phyloP scores from a whole-genome alignment of 1,284 basidiomycete genomes.

The Fomitopsis schrenkii region DNA sequence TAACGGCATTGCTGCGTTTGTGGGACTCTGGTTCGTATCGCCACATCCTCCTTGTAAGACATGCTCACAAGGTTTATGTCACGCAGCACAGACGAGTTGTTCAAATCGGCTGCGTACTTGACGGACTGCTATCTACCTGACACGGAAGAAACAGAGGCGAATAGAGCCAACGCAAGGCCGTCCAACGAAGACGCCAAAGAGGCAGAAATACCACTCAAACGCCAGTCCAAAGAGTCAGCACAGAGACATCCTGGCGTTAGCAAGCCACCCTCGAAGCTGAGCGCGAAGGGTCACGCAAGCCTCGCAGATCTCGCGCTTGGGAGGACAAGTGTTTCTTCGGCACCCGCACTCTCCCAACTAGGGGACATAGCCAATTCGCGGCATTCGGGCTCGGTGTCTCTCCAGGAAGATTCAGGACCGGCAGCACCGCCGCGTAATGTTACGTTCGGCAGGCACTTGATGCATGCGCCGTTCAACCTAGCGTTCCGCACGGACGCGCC shows the following conservation, averaged over 20 bases:
- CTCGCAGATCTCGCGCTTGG: slow-evolving; percentile 3
- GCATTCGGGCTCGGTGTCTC: neutral
- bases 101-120: slow-evolving; percentile 66
- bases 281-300: neutral
- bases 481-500: slow-evolving; percentile 29
- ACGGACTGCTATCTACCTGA: slow-evolving; percentile 48
- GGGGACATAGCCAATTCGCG: neutral
- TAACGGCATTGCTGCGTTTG: slow-evolving; percentile 61
- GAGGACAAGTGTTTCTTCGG: neutral
- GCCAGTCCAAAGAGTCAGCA: neutral
- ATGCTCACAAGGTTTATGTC: neutral
- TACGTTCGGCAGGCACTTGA: slow-evolving; percentile 10
- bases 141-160: neutral
- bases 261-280: neutral
- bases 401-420: neutral
- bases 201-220: neutral
- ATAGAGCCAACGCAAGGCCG: too few relatives aligned
- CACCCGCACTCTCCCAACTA: neutral
- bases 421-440: neutral
- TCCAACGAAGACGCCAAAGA: neutral
- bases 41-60: neutral
- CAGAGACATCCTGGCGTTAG: neutral
- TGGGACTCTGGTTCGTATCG: slow-evolving; percentile 53
- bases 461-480: slow-evolving; percentile 32
- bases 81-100: slow-evolving; percentile 63